phyloP scores from a whole-genome alignment of 176 grass and related monocot species.

The Carex cristatella region DNA sequence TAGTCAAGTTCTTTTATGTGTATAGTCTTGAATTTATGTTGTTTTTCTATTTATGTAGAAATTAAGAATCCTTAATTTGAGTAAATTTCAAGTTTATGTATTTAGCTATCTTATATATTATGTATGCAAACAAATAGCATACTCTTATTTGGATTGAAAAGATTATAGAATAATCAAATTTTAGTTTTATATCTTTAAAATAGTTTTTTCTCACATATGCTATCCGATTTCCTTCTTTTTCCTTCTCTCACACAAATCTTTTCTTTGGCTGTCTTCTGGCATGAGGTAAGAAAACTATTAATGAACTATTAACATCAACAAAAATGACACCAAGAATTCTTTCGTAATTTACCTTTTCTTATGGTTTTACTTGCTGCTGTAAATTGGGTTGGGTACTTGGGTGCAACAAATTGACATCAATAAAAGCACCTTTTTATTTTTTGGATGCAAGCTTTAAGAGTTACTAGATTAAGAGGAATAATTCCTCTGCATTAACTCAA shows the following conservation, averaged over 20 bases:
- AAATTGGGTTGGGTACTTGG: not conserved
- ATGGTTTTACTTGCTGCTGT: not conserved
- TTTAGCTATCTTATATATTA: not conserved
- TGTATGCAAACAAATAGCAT: not conserved
- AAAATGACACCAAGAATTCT: not conserved
- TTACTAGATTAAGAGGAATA: not conserved
- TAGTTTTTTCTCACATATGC: not conserved
- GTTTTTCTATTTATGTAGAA: not conserved
- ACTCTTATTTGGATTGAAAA: not conserved
- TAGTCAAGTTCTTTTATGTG: not conserved
- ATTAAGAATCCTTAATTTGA: not conserved
- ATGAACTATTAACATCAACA: not conserved
- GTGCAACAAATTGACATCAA: not conserved
- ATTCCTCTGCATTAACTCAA: no score
- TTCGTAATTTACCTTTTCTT: not conserved
- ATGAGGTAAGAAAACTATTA: not conserved
- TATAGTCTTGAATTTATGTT: not conserved
- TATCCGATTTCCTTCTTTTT: not conserved
- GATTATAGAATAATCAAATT: not conserved
- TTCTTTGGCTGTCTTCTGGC: not conserved
- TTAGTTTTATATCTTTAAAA: not conserved
- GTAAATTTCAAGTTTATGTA: not conserved
- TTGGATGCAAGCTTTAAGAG: not conserved
- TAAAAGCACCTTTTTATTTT: not conserved
- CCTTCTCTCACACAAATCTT: not conserved